Evolutionary conservation across 2,329 filamentous ascomycete genomes (phyloP).

Genomic region (Alternaria postmessia): DNA sequence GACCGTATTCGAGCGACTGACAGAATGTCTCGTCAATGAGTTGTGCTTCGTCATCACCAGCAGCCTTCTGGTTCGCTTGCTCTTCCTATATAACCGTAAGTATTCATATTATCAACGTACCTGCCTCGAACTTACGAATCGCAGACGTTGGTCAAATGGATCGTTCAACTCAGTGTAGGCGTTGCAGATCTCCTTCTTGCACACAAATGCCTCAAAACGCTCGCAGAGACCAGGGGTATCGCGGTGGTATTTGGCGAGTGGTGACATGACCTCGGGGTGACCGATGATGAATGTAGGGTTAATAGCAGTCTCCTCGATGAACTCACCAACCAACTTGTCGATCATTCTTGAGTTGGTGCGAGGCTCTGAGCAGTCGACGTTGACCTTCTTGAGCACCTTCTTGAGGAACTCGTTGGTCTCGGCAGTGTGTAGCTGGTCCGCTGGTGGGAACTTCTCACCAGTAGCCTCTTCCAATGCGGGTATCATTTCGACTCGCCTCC

Average conservation of each 20-base stretch:
- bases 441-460: constrained; percentile 92
- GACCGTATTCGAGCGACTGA: constrained; percentile 84
- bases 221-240: constrained; percentile 82
- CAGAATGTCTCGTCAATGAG: constrained; percentile 96
- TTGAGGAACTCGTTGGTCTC: constrained; percentile 87
- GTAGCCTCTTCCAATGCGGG: constrained; percentile 86
- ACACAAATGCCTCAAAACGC: constrained; percentile 96
- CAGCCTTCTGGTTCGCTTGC: constrained; percentile 89
- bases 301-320: constrained; percentile 91
- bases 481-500: constrained; percentile 96
- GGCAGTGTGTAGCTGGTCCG: constrained; percentile 85
- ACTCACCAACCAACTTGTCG: constrained; percentile 91
- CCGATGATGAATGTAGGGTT: constrained; percentile 92
- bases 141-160: constrained; percentile 84
- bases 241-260: constrained; percentile 94
- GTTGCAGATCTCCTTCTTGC: constrained; percentile 96
- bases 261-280: constrained; percentile 89
- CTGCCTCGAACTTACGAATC: constrained; percentile 63
- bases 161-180: constrained; percentile 98
- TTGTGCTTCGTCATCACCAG: constrained; percentile 97
- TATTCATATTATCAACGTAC: not conserved
- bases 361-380: constrained; percentile 87
- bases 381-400: constrained; percentile 81
- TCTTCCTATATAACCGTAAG: constrained; percentile 63
- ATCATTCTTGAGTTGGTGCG: constrained; percentile 96